phyloP scores from a whole-genome alignment of 495 filamentous ascomycete genomes.

The Aspergillus sclerotioniger region DNA sequence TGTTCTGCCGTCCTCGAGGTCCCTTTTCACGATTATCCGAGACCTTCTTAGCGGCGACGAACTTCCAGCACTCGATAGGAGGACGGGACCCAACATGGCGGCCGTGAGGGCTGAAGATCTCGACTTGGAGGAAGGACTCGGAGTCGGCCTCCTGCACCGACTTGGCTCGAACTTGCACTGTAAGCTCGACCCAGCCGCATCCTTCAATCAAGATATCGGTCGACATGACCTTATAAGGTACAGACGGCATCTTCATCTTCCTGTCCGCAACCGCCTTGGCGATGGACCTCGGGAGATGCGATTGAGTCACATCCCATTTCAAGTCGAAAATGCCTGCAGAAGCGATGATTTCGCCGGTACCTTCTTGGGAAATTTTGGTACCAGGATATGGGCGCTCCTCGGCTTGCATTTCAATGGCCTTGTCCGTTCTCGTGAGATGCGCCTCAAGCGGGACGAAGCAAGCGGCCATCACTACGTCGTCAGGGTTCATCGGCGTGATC shows the following conservation, averaged over 20 bases:
- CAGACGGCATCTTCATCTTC: constrained; percentile 25
- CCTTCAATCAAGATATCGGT: constrained; percentile 88
- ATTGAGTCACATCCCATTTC: constrained; percentile 75
- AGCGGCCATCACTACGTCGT: constrained; percentile 66
- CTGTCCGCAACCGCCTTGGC: constrained; percentile 37
- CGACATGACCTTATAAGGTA: constrained; percentile 77
- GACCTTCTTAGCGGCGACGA: constrained; percentile 35
- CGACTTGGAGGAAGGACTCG: constrained; percentile 61
- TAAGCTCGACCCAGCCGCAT: constrained; percentile 89
- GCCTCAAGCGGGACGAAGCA: constrained; percentile 71
- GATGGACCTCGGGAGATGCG: constrained; percentile 37
- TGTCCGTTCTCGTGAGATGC: constrained; percentile 75
- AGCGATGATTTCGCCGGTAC: constrained; percentile 48
- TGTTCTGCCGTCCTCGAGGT: constrained; percentile 23
- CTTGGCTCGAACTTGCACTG: constrained; percentile 69
- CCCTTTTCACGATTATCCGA: constrained; percentile 33
- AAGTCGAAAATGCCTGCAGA: constrained; percentile 75
- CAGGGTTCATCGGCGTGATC: constrained; percentile 69
- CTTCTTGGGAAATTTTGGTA: constrained; percentile 56
- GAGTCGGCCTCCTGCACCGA: constrained; percentile 4
- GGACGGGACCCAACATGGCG: constrained; percentile 64
- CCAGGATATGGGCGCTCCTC: constrained; percentile 54
- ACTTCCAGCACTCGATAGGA: constrained; percentile 72
- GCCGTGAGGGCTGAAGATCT: constrained; percentile 82
- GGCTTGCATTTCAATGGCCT: constrained; percentile 66